Evolutionary conservation across 2,329 filamentous ascomycete species (phyloP).

Genomic region (Penicillium sp.): DNA sequence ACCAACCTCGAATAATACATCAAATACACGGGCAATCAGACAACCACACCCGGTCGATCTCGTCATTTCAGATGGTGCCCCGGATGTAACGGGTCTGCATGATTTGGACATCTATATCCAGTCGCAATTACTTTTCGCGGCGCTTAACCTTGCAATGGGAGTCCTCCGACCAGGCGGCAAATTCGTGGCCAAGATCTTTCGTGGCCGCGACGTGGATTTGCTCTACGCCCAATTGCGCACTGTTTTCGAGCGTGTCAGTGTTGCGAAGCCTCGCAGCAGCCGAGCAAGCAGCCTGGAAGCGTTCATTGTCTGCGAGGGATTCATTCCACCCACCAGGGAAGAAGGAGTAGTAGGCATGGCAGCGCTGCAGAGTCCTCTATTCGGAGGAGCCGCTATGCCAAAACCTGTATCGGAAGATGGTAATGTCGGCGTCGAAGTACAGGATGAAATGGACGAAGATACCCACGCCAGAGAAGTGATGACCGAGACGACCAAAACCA

Average conservation of each 20-base stretch:
- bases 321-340: slow-evolving; percentile 59
- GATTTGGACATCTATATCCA: slow-evolving; percentile 98
- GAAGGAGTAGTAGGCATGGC: slow-evolving; percentile 46
- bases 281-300: slow-evolving; percentile 95
- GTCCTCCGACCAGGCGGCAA: slow-evolving; percentile 88
- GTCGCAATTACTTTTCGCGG: slow-evolving; percentile 88
- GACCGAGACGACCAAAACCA: not conserved
- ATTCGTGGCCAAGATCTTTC: slow-evolving; percentile 97
- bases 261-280: slow-evolving; percentile 90
- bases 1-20: slow-evolving; percentile 26
- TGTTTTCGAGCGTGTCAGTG: slow-evolving; percentile 79
- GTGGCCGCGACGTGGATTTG: slow-evolving; percentile 89
- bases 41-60: slow-evolving; percentile 79
- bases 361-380: slow-evolving; percentile 37
- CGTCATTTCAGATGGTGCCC: slow-evolving; percentile 90
- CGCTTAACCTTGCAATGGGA: slow-evolving; percentile 86
- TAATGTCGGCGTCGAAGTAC: slow-evolving; percentile 34
- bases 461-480: slow-evolving; percentile 9
- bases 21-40: slow-evolving; percentile 39
- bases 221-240: slow-evolving; percentile 90
- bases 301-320: slow-evolving; percentile 91
- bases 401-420: slow-evolving; percentile 27
- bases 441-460: slow-evolving; percentile 42
- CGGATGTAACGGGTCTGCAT: slow-evolving; percentile 92
- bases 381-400: slow-evolving; percentile 35